phyloP scores from a whole-genome alignment of 495 filamentous ascomycete genomes.

The Thermochaetoides thermophila region DNA sequence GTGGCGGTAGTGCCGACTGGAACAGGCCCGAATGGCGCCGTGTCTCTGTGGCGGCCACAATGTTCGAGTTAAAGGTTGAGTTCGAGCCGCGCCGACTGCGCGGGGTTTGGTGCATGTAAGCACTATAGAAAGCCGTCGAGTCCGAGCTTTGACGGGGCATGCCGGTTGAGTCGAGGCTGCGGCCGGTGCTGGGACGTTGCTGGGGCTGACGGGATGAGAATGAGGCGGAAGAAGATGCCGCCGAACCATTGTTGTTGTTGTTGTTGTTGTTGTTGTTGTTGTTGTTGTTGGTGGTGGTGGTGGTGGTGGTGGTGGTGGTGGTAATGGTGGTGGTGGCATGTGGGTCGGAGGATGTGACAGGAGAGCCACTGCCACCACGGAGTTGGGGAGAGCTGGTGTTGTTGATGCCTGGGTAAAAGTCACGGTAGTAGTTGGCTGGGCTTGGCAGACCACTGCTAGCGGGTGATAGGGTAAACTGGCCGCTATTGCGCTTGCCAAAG shows the following conservation, averaged over 20 bases:
- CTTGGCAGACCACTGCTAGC: constrained; percentile 29
- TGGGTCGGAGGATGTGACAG: constrained; percentile 4
- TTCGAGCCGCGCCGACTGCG: constrained; percentile 31
- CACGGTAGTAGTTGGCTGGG: constrained; percentile 35
- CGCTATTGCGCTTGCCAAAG: constrained; percentile 40
- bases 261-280: constrained; percentile 29
- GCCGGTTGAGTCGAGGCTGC: constrained; percentile 33
- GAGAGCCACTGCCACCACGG: constrained; percentile 23
- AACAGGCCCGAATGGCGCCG: constrained; percentile 54
- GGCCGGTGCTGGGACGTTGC: constrained; percentile 34
- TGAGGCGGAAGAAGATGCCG: constrained; percentile 15
- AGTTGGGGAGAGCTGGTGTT: not conserved
- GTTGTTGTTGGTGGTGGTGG: constrained; percentile 16
- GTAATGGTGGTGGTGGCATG: no score
- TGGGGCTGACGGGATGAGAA: constrained; percentile 17
- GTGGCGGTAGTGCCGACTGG: constrained; percentile 73
- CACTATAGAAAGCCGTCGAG: constrained; percentile 19
- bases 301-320: constrained; percentile 25
- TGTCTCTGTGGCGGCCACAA: constrained; percentile 17
- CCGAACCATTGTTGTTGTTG: constrained; percentile 5
- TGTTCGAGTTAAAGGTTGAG: constrained; percentile 29
- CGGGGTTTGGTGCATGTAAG: not conserved
- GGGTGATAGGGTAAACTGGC: constrained; percentile 40
- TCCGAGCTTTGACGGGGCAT: constrained; percentile 30
- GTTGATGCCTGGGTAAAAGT: constrained; percentile 27